Evolutionary conservation across 495 filamentous ascomycete genomes (phyloP).

Genomic region (Neurospora sp.): DNA sequence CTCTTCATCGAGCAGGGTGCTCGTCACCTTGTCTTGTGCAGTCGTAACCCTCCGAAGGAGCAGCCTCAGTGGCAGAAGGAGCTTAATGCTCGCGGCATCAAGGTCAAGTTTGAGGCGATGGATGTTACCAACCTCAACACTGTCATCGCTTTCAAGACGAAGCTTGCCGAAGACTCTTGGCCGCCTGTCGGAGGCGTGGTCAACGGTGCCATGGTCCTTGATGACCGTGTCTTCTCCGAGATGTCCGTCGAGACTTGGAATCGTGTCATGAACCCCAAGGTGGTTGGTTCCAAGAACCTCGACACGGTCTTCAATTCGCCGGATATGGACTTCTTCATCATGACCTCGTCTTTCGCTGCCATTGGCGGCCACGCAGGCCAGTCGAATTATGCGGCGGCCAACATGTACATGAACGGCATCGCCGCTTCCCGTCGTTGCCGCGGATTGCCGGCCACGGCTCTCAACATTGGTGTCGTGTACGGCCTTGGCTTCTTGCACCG

Average conservation of each 20-base stretch:
- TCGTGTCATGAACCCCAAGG: conserved; percentile 34
- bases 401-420: conserved; percentile 43
- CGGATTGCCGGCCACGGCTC: conserved; percentile 29
- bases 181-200: conserved; percentile 34
- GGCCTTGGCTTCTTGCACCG: conserved; percentile 47
- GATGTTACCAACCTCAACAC: conserved; percentile 24
- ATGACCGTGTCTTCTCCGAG: conserved; percentile 36
- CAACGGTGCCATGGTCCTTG: conserved; percentile 47
- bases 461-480: conserved; percentile 48
- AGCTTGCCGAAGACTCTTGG: conserved; percentile 15
- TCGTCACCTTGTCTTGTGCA: conserved; percentile 42
- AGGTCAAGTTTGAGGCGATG: conserved; percentile 21
- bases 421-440: conserved; percentile 24
- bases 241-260: conserved; percentile 34
- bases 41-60: conserved; percentile 36
- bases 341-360: conserved; percentile 38
- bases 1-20: conserved; percentile 49
- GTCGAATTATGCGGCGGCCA: conserved; percentile 46
- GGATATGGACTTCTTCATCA: conserved; percentile 38
- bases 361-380: conserved; percentile 39
- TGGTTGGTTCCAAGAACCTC: conserved; percentile 31
- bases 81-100: conserved; percentile 22
- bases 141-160: conserved; percentile 19
- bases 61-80: conserved; percentile 31
- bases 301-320: conserved; percentile 20